These are phyloP conservation scores for Simplicillium aogashimaense DNA, from an alignment of 2,329 filamentous ascomycete species.

Conservation along the genomic window DNA sequence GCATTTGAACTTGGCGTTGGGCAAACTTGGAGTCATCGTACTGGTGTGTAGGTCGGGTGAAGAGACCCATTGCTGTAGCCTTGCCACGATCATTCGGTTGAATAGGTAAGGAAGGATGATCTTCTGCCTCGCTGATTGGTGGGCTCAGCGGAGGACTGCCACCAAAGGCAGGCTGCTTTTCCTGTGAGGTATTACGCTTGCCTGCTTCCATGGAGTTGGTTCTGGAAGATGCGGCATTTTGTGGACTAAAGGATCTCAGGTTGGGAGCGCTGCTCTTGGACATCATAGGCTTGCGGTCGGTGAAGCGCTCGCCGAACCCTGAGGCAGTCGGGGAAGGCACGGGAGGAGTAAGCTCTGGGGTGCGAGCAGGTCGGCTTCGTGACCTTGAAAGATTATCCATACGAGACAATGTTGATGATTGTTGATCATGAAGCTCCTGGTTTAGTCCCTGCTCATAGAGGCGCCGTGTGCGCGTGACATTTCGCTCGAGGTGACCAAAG, in stretches of 20 bases:
- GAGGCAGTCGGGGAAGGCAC: slow-evolving; percentile 34
- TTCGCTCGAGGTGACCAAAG: slow-evolving; percentile 46
- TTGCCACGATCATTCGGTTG: slow-evolving; percentile 72
- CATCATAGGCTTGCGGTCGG: slow-evolving; percentile 33
- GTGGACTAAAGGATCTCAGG: slow-evolving; percentile 47
- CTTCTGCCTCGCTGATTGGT: slow-evolving; percentile 62
- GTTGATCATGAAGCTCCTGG: slow-evolving; percentile 72
- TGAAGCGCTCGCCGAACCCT: slow-evolving; percentile 34
- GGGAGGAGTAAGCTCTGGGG: slow-evolving; percentile 35
- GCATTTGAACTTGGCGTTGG: slow-evolving; percentile 72
- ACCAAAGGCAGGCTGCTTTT: slow-evolving; percentile 20
- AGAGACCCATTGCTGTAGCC: slow-evolving; percentile 57
- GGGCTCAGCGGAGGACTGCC: slow-evolving; percentile 31
- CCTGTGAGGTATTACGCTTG: slow-evolving; percentile 22
- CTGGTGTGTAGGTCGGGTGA: slow-evolving; percentile 60
- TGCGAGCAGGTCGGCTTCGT: slow-evolving; percentile 38
- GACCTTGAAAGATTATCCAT: slow-evolving; percentile 70
- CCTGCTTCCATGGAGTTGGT: slow-evolving; percentile 26
- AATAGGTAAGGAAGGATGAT: slow-evolving; percentile 54
- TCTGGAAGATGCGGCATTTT: slow-evolving; percentile 27
- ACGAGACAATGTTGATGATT: slow-evolving; percentile 64
- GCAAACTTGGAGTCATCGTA: slow-evolving; percentile 83
- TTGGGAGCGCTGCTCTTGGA: slow-evolving; percentile 59
- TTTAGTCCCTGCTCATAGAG: slow-evolving; percentile 78
- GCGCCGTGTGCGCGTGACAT: slow-evolving; percentile 59